Percentiles rank a stretch among this genome's conserved stretches.
Conservation (phyloP, 2,329 filamentous ascomycete species). For the Tympanopsis confertula region DNA sequence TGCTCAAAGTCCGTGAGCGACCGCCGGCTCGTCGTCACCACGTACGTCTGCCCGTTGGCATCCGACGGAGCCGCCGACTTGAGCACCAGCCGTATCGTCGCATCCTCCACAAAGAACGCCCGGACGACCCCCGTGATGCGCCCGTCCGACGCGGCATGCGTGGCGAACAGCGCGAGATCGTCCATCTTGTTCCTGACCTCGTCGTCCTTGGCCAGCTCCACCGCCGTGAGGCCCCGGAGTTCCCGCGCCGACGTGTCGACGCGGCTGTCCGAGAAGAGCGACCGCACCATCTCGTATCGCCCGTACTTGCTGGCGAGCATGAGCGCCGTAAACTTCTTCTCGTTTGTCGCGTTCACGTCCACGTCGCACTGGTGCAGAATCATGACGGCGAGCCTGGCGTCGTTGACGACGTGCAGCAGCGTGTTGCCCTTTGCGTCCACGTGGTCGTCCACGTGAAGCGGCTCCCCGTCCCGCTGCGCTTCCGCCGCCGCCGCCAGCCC, state of each 20-base stretch:
- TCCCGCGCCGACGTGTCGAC: constrained; percentile 80
- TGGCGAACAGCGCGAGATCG: constrained; percentile 73
- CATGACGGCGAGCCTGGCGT: constrained; percentile 61
- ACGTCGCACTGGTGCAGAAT: constrained; percentile 78
- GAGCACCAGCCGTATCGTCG: constrained; percentile 79
- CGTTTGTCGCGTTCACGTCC: constrained; percentile 92
- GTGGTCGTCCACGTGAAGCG: constrained; percentile 85
- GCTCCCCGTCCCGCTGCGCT: constrained; percentile 65
- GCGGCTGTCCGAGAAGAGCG: constrained; percentile 74
- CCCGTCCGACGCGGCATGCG: constrained; percentile 55
- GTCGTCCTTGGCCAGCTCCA: constrained; percentile 94
- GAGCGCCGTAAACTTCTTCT: constrained; percentile 84
- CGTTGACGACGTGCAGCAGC: constrained; percentile 87
- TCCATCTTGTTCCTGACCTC: constrained; percentile 95
- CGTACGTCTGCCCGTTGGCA: constrained; percentile 45
- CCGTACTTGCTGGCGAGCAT: constrained; percentile 99
- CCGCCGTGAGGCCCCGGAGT: constrained; percentile 76
- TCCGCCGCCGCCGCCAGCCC: constrained; percentile 64
- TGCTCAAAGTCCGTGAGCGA: constrained; percentile 86
- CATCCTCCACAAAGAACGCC: constrained; percentile 95
- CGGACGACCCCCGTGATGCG: constrained; percentile 86
- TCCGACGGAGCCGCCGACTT: constrained; percentile 56
- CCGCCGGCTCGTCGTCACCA: constrained; percentile 84
- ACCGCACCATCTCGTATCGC: constrained; percentile 84
- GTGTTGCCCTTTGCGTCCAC: constrained; percentile 89